Percentiles rank a stretch among this genome's conserved stretches.
Evolutionary conservation across 306 rosid species (phyloP).

Genomic region (Malus sylvestris): DNA sequence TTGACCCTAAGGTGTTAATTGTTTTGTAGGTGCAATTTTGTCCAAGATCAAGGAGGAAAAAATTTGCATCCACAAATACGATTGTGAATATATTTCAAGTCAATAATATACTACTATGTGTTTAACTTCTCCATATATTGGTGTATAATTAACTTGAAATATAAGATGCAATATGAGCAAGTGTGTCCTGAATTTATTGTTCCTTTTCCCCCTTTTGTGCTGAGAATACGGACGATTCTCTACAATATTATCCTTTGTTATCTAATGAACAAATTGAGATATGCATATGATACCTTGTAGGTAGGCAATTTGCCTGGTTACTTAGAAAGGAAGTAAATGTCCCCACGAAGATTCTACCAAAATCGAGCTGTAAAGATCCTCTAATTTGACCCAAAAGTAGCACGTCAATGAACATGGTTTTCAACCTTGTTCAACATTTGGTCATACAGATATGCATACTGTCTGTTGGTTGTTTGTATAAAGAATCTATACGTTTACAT

Average conservation of each 20-base stretch:
- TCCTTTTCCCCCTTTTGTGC: too few species aligned
- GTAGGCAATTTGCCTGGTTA: neutral
- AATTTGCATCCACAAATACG: too few species aligned
- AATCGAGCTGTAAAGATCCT: slow-evolving; percentile 17
- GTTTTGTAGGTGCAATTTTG: too few species aligned
- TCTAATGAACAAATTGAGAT: neutral
- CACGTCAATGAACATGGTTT: neutral
- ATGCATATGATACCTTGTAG: neutral
- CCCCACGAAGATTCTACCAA: slow-evolving; percentile 11
- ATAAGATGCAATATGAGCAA: neutral
- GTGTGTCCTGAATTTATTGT: neutral
- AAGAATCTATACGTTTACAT: neutral
- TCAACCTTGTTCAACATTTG: neutral
- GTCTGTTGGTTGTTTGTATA: slow-evolving; percentile 8
- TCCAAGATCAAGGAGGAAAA: too few species aligned
- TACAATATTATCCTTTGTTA: too few species aligned
- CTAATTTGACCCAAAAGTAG: neutral
- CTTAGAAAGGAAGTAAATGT: slow-evolving; percentile 7
- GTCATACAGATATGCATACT: neutral
- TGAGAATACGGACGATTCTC: too few species aligned
- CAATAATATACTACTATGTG: neutral
- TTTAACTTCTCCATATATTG: neutral
- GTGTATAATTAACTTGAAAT: neutral
- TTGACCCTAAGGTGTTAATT: too few species aligned
- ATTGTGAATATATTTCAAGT: too few species aligned